Base-by-base conservation (phyloP, 371 early-diverging fungal species). In the Saksenaea vasiformis region DNA sequence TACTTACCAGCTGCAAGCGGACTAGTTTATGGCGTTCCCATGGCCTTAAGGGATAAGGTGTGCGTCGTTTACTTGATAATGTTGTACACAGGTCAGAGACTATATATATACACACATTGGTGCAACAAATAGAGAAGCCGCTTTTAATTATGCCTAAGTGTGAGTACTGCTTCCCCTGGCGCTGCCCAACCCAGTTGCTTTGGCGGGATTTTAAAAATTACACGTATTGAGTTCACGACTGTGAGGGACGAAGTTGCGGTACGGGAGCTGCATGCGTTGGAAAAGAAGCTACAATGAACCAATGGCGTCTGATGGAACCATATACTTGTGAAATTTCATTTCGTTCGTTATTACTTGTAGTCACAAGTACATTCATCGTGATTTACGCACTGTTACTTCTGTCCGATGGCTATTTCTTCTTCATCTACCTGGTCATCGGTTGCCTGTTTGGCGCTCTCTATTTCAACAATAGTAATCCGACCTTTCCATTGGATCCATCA, bases 351-450 rank as follows among this genome's bases (percentile, higher is more conserved):
- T 22, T 47, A 10, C 51, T 22, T 19, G 22, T 47, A 22, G 24
- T 47, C 17, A n/a, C 19, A 47, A 47, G 24, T 37, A 47, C 53
- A 19, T 63, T 60, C 41, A 34, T 17, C 9, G 13, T 47, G 10
- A 47, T 73, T 56, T 75, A 73, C 41, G 56, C 76, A 10, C 13
- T 66, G 17, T 31, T 78, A 17, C 66, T 78, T 9, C 24, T 69
- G 14, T 51, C 68, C 4, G 70, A 73, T 37, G 79, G 79, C 17
- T 73, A 70, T 38, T 65, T 56, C 11, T 79, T 66, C 54, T 59
- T 68, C 0, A 38, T 72, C 8, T 76, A 65, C 31, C 58, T 79
- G 1, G 55, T 65, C 1, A 7, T 69, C 36, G 76, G 79, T 0
- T 79, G 74, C 54, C 41, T 53, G 2, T n/a, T 67, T 0, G 76